A percentile compares a stretch with the other conserved stretches of the same genome.
These are phyloP conservation scores for Teunomyces lycoperdinae DNA, from an alignment of 805 yeast genomes.

Conservation along the genomic window DNA sequence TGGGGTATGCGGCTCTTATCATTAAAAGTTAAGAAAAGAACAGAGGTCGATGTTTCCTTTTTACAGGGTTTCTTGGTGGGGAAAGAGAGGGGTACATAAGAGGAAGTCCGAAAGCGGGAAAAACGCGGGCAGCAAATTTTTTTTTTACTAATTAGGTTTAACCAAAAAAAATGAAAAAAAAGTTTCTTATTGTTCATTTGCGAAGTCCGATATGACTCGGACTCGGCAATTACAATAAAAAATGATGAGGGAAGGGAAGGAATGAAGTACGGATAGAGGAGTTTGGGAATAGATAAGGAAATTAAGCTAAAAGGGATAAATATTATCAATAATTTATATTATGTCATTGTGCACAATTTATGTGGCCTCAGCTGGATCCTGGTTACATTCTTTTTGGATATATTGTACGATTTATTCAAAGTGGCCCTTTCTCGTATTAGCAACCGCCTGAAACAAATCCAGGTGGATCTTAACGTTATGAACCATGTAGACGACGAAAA, in stretches of 20 bases:
- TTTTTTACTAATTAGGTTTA: background rate
- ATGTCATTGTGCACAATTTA: too few relatives aligned
- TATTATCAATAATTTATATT: too few relatives aligned
- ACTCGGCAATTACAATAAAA: background rate
- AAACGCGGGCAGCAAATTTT: background rate
- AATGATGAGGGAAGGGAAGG: too few relatives aligned
- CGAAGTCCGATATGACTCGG: background rate
- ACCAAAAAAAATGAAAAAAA: background rate
- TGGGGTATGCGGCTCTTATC: constrained; percentile 1
- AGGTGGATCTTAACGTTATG: background rate
- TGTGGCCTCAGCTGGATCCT: too few relatives aligned
- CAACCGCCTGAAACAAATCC: background rate
- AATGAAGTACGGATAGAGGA: too few relatives aligned
- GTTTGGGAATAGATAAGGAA: too few relatives aligned
- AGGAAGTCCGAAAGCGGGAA: background rate
- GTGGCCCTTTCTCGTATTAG: background rate
- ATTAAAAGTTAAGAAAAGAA: background rate
- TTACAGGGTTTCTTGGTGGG: constrained; percentile 3
- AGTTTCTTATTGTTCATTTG: background rate
- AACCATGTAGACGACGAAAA: background rate
- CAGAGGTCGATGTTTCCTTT: background rate
- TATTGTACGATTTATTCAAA: background rate
- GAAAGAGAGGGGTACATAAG: constrained; percentile 1
- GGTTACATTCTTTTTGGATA: too few relatives aligned
- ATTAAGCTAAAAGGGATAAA: too few relatives aligned